Evolutionary conservation across 2,329 filamentous ascomycete species (phyloP), one percentile per base, ranked within the genome.

Genomic region (Domatiomyces catenatus): DNA sequence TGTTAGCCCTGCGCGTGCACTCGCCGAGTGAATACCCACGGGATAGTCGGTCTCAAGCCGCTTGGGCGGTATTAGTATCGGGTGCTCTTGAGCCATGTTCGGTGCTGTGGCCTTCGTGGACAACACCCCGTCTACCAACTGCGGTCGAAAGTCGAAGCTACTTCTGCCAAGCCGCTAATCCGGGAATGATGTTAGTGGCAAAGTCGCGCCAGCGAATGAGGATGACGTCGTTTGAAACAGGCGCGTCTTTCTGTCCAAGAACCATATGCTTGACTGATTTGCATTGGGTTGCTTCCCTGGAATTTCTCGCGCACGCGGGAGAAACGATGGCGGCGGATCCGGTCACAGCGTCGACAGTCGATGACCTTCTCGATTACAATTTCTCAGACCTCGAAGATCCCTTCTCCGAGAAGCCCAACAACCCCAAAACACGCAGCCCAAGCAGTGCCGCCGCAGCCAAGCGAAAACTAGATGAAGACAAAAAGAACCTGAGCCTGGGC

Each of bases 31-130:
- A 61, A 52, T 50, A 74, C 86, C 64, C 73, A 96, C 92, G 52
- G 90, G 90, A 68, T 86, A 96, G 54, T 92, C 83, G 62, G 85
- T 86, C 66, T 82, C 75, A 61, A 88, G 72, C 65, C 80, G 76
- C 79, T 92, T 93, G 66, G 84, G 82, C 52, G 84, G 83, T 58
- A 86, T 76, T 63, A 81, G 63, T 50, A 68, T 66, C 63, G 68
- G 66, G 53, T 63, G 54, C 42, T 52, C 51, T 17, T 59, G 57
- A 42, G 56, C 50, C 58, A 58, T 58, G 49, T 24, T 39, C 32
- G 20, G 8, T 19, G 20, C 24, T 19, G 26, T 28, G n/a, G 45
- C 24, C 45, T 15, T 18, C 20, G 45, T 47, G 17, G 24, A 39
- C 32, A 39, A 5, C 15, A 5, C 10, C 10, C 15, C 10, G 2